Base-by-base conservation (phyloP, 169 alveolate genomes). In the Eimeria necatrix region DNA sequence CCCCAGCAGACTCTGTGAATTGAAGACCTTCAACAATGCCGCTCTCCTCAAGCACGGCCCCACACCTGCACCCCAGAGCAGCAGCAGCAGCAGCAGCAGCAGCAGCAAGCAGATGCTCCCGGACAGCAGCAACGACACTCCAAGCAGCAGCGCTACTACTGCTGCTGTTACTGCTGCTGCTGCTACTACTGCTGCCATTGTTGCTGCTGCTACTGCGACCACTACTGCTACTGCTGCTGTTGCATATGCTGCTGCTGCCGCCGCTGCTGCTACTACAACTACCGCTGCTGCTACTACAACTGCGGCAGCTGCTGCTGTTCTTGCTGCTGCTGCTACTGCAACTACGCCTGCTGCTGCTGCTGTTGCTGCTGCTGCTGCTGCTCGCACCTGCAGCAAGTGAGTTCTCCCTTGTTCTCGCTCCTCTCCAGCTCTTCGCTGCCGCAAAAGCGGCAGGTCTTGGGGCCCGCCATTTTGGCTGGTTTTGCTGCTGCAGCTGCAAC, bases 361-460 rank as follows among this genome's bases (percentile, higher is more conserved):
- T 74, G 86, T 53, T 74, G 86, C 86, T 6, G 86, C 12, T 3
- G n/a, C 61, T 0, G n/a, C 0, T 74, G 7, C 78, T 10, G 70
- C 52, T 41, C 60, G 41, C 4, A 90, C 94, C 94, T 73, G 94
- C 95, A 85, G 88, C 96, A 95, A 22, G 87, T 83, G 16, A 84
- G 61, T 20, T 95, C 96, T 0, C 96, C 96, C 46, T 93, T 96
- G 80, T 60, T 46, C 16, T 95, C 96, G 71, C 64, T 68, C 26
- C 68, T n/a, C 71, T 85, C 95, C 10, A 90, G 20, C 51, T 95
- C 96, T 22, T 80, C 60, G 70, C 96, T 68, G 70, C 96, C 96
- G 73, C 96, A 95, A 14, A 53, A 53, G 53, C 91, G 80, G 86
- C 96, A 95, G 56, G 84, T 49, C 73, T 6, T 16, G 1, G 80